Evolutionary conservation across 148 eudicot genomes (phyloP).

Genomic region (Fagopyrum tataricum): DNA sequence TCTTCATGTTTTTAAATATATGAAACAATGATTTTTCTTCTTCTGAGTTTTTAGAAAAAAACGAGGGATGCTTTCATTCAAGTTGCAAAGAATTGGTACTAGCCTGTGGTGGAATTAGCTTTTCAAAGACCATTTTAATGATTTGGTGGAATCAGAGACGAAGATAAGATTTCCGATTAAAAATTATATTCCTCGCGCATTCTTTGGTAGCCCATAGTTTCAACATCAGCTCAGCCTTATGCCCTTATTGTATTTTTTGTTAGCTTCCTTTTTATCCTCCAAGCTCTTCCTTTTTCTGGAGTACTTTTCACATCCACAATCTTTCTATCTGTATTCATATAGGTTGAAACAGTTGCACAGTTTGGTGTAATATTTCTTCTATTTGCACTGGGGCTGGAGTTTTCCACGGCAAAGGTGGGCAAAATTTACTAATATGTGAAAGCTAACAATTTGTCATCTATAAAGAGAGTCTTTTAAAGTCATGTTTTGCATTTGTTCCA

Average conservation of each 20-base stretch:
- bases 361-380: constrained; percentile 98
- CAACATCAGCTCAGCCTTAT: neutral
- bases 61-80: neutral
- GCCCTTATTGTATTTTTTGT: neutral
- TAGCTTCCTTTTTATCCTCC: neutral
- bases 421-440: neutral
- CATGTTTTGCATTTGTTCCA: constrained; percentile 26
- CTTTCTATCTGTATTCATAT: neutral
- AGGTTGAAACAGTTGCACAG: constrained; percentile 99
- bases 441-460: neutral
- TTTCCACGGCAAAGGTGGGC: constrained; percentile 78
- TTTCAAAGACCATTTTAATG: neutral
- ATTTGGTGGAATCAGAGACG: neutral
- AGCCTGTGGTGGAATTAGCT: neutral
- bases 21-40: neutral
- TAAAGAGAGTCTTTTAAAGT: neutral
- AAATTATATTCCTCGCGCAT: neutral
- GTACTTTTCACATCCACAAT: neutral
- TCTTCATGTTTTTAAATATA: neutral
- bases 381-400: constrained; percentile 94
- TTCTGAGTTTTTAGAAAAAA: neutral
- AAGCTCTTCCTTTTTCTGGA: neutral
- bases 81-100: neutral
- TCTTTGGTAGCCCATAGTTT: neutral
- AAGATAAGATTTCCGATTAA: neutral